Percentiles rank a stretch among this genome's conserved stretches.
These are phyloP conservation scores for Tetrahymena malaccensis DNA, from an alignment of 73 alveolate genomes.

Conservation along the genomic window DNA sequence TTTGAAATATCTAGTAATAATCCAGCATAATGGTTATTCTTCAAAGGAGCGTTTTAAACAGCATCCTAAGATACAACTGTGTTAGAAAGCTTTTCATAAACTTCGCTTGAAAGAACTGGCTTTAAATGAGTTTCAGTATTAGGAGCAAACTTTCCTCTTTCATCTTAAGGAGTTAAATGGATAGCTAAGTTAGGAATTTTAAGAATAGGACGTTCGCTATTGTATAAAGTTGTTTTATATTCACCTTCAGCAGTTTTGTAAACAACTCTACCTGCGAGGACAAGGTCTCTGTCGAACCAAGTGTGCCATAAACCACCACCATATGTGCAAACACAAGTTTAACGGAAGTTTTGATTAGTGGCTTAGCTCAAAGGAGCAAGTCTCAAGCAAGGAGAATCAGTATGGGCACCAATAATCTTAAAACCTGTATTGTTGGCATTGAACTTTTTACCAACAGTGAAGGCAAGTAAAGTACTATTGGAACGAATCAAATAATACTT, in stretches of 20 bases:
- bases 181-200: conserved; percentile 92
- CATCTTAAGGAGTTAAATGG: conserved; percentile 70
- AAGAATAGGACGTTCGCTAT: conserved; percentile 78
- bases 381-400: conserved; percentile 95
- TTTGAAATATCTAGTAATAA: conserved; percentile 63
- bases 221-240: conserved; percentile 69
- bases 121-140: conserved; percentile 88
- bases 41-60: conserved; percentile 55
- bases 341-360: conserved; percentile 71
- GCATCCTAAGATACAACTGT: conserved; percentile 5
- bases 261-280: conserved; percentile 91
- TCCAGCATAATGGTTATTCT: conserved; percentile 75
- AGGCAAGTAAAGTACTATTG: conserved; percentile 87
- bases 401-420: conserved; percentile 92
- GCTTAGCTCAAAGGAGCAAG: conserved; percentile 86
- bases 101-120: conserved; percentile 84
- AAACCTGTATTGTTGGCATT: conserved; percentile 56
- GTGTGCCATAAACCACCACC: conserved; percentile 99
- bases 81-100: conserved; percentile 54
- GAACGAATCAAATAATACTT: conserved; percentile 88
- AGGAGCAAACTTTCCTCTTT: conserved; percentile 72
- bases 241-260: conserved; percentile 61
- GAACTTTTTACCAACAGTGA: conserved; percentile 77
- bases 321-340: conserved; percentile 80
- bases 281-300: conserved; percentile 97